These are phyloP conservation scores for Schizopora paradoxa DNA, from an alignment of 1,284 basidiomycete species.

Conservation along the genomic window DNA sequence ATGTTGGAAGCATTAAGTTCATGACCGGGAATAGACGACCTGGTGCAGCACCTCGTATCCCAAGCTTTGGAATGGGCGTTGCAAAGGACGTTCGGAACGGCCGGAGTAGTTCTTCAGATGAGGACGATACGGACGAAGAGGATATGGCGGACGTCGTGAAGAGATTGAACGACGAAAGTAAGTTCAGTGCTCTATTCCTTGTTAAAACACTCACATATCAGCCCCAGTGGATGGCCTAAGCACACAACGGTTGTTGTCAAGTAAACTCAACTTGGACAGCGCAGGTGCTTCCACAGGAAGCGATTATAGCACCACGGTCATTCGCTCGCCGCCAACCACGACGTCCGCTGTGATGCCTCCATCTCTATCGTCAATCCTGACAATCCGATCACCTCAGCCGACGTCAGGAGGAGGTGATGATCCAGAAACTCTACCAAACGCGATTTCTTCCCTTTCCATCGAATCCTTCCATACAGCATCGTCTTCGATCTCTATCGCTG, in stretches of 20 bases:
- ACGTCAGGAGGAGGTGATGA: conserved; percentile 37
- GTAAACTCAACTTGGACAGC: conserved; percentile 18
- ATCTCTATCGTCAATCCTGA: conserved; percentile 68
- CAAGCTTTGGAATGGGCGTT: conserved; percentile 78
- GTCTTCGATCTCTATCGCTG: conserved; percentile 50
- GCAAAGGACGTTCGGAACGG: conserved; percentile 45
- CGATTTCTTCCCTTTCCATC: conserved; percentile 50
- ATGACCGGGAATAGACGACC: conserved; percentile 60
- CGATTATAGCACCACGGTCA: conserved; percentile 64
- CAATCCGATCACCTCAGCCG: conserved; percentile 52
- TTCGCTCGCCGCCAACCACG: conserved; percentile 42
- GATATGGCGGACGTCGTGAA: conserved; percentile 67
- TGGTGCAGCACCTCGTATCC: conserved; percentile 63
- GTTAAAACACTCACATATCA: conserved; percentile 27
- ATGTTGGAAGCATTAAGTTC: conserved; percentile 84
- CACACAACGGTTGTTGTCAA: no score
- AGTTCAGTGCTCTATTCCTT: conserved; percentile 40
- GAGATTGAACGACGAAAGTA: conserved; percentile 47
- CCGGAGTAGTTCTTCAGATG: conserved; percentile 37
- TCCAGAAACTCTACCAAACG: conserved; percentile 19
- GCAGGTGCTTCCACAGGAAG: conserved; percentile 39
- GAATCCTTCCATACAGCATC: conserved; percentile 67
- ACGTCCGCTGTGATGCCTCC: conserved; percentile 41
- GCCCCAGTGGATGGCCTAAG: conserved; percentile 30
- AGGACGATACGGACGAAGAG: conserved; percentile 55